Evolutionary conservation across 1,284 basidiomycete species (phyloP), one percentile per base, ranked within the genome.

Genomic region (Golubevia sp.): DNA sequence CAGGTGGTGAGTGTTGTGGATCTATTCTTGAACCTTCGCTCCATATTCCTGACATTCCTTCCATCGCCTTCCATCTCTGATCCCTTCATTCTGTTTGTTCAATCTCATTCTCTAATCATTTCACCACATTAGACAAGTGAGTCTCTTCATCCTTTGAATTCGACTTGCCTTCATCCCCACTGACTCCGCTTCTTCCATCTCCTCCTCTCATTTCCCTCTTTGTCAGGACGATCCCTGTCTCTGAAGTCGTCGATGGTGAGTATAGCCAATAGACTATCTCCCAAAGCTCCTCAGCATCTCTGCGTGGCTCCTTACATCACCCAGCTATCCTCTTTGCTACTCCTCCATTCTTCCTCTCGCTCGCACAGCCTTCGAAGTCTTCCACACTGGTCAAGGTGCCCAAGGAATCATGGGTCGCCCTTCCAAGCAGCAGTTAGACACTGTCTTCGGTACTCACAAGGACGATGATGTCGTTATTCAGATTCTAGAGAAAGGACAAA

Each of bases 341-440:
- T n/a, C n/a, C n/a, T 21, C 26, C 20, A 23, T 48, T 18, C 55
- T 56, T 24, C 26, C 55, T 30, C 26, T 30, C 55, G 13, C 55
- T 56, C 24, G 51, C 50, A 6, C 59, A 68, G 68, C 73, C 15
- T 85, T 85, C 68, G 77, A 85, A 55, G 70, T 85, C 63, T 84
- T 85, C 76, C 75, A 79, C 73, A 76, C 83, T 7, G 83, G 76
- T 51, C 79, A 82, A 55, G 84, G 83, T 26, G 70, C 77, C 18
- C 84, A 85, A 67, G 84, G 84, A n/a, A 70, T 84, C 64, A 69
- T 85, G 60, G 73, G 74, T 50, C 69, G 80, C 15, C 71, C 83
- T n/a, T 76, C 72, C 23, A 85, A 85, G 70, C 84, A 85, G 65
- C 70, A 79, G 51, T 74, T 85, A 56, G 80, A 85, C 50, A 71